Conservation (phyloP, 805 yeast genomes). For the Candida xyloterini region DNA sequence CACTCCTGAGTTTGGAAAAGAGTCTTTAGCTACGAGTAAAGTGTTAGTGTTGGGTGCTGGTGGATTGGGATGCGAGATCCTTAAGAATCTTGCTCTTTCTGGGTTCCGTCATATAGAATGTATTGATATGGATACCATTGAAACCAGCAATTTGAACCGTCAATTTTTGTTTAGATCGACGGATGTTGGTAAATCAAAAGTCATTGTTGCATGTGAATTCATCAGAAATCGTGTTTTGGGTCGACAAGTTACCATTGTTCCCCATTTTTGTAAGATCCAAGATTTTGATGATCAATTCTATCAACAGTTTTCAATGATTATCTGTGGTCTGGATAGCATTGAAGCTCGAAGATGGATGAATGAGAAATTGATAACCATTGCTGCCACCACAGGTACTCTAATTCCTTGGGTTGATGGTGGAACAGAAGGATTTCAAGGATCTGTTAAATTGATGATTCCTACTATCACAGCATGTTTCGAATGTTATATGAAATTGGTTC, state of each 20-base stretch:
- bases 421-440: conserved; percentile 92
- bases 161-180: conserved; percentile 63
- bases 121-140: conserved; percentile 83
- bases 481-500: conserved; percentile 76
- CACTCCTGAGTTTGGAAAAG: conserved; percentile 22
- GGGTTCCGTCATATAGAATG: conserved; percentile 66
- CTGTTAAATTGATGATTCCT: conserved; percentile 82
- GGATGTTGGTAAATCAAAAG: conserved; percentile 67
- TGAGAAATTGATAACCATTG: conserved; percentile 59
- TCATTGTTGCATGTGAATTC: conserved; percentile 59
- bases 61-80: conserved; percentile 78
- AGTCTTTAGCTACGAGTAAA: conserved; percentile 24
- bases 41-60: conserved; percentile 70
- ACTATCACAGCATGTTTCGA: conserved; percentile 88
- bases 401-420: conserved; percentile 90
- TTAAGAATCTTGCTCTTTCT: conserved; percentile 66
- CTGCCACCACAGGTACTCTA: conserved; percentile 45
- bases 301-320: conserved; percentile 61
- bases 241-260: conserved; percentile 36
- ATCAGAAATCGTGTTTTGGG: conserved; percentile 42
- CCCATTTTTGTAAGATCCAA: conserved; percentile 65
- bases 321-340: conserved; percentile 87
- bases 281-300: conserved; percentile 63
- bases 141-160: conserved; percentile 69
- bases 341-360: conserved; percentile 93